These are phyloP conservation scores for Dichotomocladium elegans DNA, from an alignment of 371 early-diverging fungal genomes.

Conservation along the genomic window DNA sequence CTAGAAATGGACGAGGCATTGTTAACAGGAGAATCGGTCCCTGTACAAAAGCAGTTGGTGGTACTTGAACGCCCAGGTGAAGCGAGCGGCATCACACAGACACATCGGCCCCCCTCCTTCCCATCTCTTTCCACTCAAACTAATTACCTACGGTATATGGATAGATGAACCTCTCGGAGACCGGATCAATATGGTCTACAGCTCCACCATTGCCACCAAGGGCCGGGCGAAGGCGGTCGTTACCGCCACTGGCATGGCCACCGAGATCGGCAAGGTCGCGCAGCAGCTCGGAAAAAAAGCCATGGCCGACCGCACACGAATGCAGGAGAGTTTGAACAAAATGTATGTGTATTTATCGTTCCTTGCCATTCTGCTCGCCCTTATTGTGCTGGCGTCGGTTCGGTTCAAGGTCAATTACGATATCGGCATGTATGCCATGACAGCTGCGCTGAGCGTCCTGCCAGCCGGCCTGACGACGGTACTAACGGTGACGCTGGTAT, in stretches of 20 bases:
- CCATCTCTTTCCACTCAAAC: no score
- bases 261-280: conserved; percentile 88
- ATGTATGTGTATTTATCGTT: conserved; percentile 66
- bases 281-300: conserved; percentile 68
- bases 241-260: conserved; percentile 72
- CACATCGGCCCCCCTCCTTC: no score
- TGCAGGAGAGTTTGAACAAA: conserved; percentile 68
- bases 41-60: conserved; percentile 54
- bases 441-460: conserved; percentile 86
- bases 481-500: conserved; percentile 82
- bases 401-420: conserved; percentile 18
- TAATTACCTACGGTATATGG: background rate
- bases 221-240: conserved; percentile 59
- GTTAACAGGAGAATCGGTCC: conserved; percentile 79
- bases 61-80: conserved; percentile 17
- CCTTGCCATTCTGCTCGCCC: conserved; percentile 23
- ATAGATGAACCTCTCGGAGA: conserved; percentile 32
- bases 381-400: conserved; percentile 40
- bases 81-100: conserved; percentile 1
- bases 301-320: conserved; percentile 56
- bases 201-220: conserved; percentile 49
- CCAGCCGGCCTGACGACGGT: conserved; percentile 96
- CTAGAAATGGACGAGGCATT: conserved; percentile 80
- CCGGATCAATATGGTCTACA: conserved; percentile 63
- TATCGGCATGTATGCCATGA: conserved; percentile 23